phyloP scores from a whole-genome alignment of 1,284 basidiomycete genomes.

The Takashimella koratensis region DNA sequence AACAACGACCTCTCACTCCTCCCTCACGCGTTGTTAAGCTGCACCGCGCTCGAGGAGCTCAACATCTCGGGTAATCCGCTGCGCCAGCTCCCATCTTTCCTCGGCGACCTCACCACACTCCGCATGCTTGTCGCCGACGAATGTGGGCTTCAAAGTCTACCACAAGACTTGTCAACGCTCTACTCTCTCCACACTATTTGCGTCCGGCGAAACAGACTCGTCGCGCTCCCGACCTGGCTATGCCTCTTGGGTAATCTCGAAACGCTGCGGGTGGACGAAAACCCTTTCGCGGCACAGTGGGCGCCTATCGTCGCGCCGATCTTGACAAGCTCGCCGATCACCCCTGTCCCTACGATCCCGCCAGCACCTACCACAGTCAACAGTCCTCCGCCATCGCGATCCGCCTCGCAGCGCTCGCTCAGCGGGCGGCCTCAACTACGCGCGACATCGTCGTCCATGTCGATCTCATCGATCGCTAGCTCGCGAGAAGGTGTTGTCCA shows the following conservation, averaged over 20 bases:
- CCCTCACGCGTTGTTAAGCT: constrained; percentile 71
- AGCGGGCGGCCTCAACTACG: not conserved
- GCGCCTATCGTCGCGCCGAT: constrained; percentile 75
- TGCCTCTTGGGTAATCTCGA: constrained; percentile 77
- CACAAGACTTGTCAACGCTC: constrained; percentile 63
- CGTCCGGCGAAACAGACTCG: constrained; percentile 79
- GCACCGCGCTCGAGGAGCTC: constrained; percentile 81
- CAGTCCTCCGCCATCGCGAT: not conserved
- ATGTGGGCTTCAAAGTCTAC: constrained; percentile 72
- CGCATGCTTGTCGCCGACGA: constrained; percentile 86
- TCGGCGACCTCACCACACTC: constrained; percentile 69
- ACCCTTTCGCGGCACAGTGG: constrained; percentile 91
- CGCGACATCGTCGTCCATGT: not conserved
- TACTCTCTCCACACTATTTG: constrained; percentile 80
- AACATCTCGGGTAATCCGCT: constrained; percentile 89
- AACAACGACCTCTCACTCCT: constrained; percentile 76
- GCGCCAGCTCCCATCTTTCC: constrained; percentile 73
- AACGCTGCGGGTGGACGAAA: constrained; percentile 83
- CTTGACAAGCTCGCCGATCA: constrained; percentile 17
- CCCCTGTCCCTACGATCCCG: not conserved
- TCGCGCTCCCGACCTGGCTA: constrained; percentile 89
- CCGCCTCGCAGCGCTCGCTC: constrained; percentile 6
- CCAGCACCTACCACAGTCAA: not conserved
- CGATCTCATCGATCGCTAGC: not conserved
- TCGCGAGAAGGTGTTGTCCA: not conserved